Evolutionary conservation across 192 early-diverging fungal species (phyloP), one percentile per base, ranked within the genome.

Genomic region (Rhizophagus clarus): DNA sequence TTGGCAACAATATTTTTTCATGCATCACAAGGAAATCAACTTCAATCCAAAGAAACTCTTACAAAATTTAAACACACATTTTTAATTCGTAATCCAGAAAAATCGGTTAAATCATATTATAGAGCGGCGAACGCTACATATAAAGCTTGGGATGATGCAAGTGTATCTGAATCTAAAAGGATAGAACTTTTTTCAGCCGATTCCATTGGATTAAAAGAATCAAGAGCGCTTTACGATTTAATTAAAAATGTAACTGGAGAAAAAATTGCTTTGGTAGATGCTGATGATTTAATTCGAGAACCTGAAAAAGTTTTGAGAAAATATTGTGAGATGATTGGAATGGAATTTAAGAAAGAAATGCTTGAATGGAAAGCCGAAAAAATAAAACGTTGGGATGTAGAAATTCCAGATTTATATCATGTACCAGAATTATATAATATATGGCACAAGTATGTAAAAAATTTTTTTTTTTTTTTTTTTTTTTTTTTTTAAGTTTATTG

Each of bases 81-180:
- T 10, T 40, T 70, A 37, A 70, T 70, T 34, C 24, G 68, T 31
- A 70, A 70, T 12, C 68, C 68, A 12, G 68, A 70, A 70, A 70
- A 70, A 70, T 31, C 68, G 15, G 34, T 70, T 20, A 70, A 70
- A 32, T 70, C 68, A 1, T 70, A 37, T 40, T 70, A 70, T 32
- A 31, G 22, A 70, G 37, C 29, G 0, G 37, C 68, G 0, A 70
- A 20, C 22, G 29, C 34, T 32, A 37, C 37, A 34, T 31, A 63
- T 63, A 20, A 63, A 63, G 61, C n/a, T 63, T 63, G 68, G 37
- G 31, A 70, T 2, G 20, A 70, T 4, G 31, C 20, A 1, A 4
- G 7, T 15, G 3, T 40, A 32, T 12, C 68, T 40, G 15, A 40
- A 4, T 40, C 6, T 40, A 15, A 40, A 32, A 37, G 37, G 8